Conservation (phyloP, 805 yeast genomes). For the Blastobotrys attinorum region DNA sequence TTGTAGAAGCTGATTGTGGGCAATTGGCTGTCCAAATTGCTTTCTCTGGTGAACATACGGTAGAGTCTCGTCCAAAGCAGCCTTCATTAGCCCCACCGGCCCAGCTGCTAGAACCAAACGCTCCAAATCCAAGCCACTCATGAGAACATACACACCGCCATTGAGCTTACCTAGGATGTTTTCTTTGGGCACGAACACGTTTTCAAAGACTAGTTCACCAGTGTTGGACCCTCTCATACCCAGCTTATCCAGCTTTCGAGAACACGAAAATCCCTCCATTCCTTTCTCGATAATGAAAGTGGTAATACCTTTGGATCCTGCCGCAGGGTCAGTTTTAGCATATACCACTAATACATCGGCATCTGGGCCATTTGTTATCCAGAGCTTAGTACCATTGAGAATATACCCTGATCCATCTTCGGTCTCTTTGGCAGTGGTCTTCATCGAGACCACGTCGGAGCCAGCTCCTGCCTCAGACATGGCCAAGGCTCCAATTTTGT, state of each 20-base stretch:
- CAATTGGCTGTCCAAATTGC: conserved; percentile 28
- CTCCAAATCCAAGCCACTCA: conserved; percentile 28
- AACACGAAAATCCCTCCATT: conserved; percentile 24
- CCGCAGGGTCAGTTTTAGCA: conserved; percentile 27
- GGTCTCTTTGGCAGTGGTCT: conserved; percentile 23
- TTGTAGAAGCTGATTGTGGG: conserved; percentile 26
- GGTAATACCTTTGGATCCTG: conserved; percentile 27
- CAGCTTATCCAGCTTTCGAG: conserved; percentile 28
- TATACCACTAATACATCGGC: conserved; percentile 27
- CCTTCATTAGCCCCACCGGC: conserved; percentile 26
- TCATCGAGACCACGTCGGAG: conserved; percentile 28
- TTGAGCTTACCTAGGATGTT: conserved; percentile 25
- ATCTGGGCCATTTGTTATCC: conserved; percentile 31
- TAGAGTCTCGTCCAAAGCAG: conserved; percentile 27
- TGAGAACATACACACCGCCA: conserved; percentile 26
- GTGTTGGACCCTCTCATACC: conserved; percentile 31
- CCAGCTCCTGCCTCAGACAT: conserved; percentile 30
- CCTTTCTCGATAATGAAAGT: conserved; percentile 26
- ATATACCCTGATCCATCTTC: conserved; percentile 24
- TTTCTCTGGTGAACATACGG: conserved; percentile 27
- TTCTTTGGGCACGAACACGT: conserved; percentile 26
- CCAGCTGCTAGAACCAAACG: conserved; percentile 28
- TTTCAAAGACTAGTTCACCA: conserved; percentile 27
- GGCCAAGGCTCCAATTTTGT: conserved; percentile 27
- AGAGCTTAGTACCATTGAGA: conserved; percentile 27